phyloP scores from a whole-genome alignment of 148 eudicot genomes.

The Cornus suecica region DNA sequence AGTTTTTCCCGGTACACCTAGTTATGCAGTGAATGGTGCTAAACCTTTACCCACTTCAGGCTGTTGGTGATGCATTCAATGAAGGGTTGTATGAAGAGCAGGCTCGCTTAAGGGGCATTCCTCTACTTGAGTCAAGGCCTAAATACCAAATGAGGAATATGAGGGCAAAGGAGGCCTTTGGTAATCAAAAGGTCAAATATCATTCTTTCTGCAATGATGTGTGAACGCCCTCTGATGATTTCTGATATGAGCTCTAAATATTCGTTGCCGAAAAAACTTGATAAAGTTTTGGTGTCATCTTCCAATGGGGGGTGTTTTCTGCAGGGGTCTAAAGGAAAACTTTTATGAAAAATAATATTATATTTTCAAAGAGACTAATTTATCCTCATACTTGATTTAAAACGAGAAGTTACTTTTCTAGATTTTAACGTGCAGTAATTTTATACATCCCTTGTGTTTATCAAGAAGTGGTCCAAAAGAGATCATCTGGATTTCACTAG shows the following conservation, averaged over 20 bases:
- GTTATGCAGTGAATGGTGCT: background rate
- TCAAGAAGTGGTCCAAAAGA: too few species aligned
- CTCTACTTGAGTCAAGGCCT: conserved; percentile 87
- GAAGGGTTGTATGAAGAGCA: conserved; percentile 98
- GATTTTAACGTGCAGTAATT: too few species aligned
- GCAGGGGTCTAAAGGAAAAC: too few species aligned
- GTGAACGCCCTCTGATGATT: background rate
- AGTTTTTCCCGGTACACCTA: conserved; percentile 11
- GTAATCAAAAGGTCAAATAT: conserved; percentile 59
- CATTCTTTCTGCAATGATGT: background rate
- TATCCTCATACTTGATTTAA: too few species aligned
- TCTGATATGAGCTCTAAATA: background rate
- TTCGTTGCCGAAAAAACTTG: background rate
- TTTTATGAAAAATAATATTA: too few species aligned
- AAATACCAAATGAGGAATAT: conserved; percentile 81
- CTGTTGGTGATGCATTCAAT: conserved; percentile 99
- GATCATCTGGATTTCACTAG: too few species aligned
- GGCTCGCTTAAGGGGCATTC: conserved; percentile 80
- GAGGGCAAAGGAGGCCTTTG: conserved; percentile 84
- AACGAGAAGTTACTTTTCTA: too few species aligned
- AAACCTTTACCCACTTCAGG: conserved; percentile 39
- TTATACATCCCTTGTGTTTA: too few species aligned
- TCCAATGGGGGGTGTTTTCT: background rate
- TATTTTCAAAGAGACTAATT: too few species aligned
- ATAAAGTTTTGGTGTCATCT: background rate